Evolutionary conservation across 2,329 filamentous ascomycete genomes (phyloP), one percentile per base, ranked within the genome.

Genomic region (Ploettnerulaceae sp.): DNA sequence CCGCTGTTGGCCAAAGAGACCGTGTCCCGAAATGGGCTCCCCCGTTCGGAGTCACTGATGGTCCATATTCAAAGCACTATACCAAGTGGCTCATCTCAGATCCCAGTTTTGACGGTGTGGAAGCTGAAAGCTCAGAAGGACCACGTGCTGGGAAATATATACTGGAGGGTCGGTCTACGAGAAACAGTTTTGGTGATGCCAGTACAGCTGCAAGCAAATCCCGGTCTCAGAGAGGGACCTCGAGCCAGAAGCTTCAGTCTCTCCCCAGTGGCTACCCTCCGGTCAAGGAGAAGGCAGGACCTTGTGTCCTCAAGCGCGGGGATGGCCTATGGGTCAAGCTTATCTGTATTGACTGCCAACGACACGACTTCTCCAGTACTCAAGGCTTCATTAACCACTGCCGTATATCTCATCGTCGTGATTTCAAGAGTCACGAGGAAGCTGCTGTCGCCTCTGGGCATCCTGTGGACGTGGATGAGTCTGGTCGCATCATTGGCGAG

Each of bases 331-430:
- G 84, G 54, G 91, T 97, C 54, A 94, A 95, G 68, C 76, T 97
- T 38, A 84, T 95, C 53, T 98, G 93, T 71, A 69, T 86, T 49
- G 86, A 93, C 65, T 97, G 93, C 67, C 77, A 89, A 39, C 79
- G 91, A 54, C 87, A 89, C 64, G 88, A 96, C 66, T 97, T 97
- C 63, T 90, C 86, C 46, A 97, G 90, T 69, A 94, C 90, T 0
- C 93, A 97, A 67, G 93, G 93, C n/a, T 97, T 97, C 69, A 93
- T 98, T 70, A 98, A 98, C 63, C 93, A 98, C 64, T 97, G 91
- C 65, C 89, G 93, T 47, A 97, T 98, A 59, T 89, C 90, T 20
- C 93, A 98, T 69, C 86, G 85, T 64, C 79, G 88, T 49, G 89
- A 94, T 54, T 97, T 90, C 72, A 91, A 95, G 69, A 96, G 89